Base-by-base conservation (phyloP, 768 basidiomycete genomes). In the Trametes punicea region DNA sequence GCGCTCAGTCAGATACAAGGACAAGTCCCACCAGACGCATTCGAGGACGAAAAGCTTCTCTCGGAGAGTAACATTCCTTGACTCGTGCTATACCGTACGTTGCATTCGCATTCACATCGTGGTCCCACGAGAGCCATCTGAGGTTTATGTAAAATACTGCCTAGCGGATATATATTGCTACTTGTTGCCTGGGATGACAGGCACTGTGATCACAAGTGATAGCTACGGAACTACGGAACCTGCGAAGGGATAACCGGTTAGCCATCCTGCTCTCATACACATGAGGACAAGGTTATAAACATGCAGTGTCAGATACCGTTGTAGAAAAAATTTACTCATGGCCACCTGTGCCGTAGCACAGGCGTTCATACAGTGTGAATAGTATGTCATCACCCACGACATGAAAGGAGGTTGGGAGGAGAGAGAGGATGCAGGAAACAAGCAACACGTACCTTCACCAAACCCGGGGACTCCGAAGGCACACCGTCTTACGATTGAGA, bases 1-100 rank as follows among this genome's bases (percentile, higher is more conserved):
- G 87, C 90, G 16, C 77, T 96, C 55, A 92, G 90, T n/a, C 88
- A 89, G 65, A 74, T 87, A 62, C 93, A 96, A 75, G 93, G 93
- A 30, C 86, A 93, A 65, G 73, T 93, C 29, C 93, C 93, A 9
- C 71, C 78, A 42, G 90, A 91, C 61, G 93, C 93, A 6, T 92
- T 95, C 65, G 84, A 87, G 46, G 77, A 80, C 36, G 79, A 80
- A 58, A 66, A 72, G 20, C 46, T 51, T 31, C 46, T 54, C 23
- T 47, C 46, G n/a, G 50, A 21, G 15, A 41, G n/a, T 27, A 47
- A 46, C 49, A 45, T 55, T 21, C 27, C 47, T 16, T 55, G 38
- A 42, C 23, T 20, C 5, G n/a, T 10, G 4, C n/a, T n/a, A 10
- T n/a, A 11, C 34, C 4, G 34, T n/a, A 10, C 10, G 34, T 36